Evolutionary conservation across 306 rosid species (phyloP), one percentile per base, ranked within the genome.

Genomic region (Pueraria montana): DNA sequence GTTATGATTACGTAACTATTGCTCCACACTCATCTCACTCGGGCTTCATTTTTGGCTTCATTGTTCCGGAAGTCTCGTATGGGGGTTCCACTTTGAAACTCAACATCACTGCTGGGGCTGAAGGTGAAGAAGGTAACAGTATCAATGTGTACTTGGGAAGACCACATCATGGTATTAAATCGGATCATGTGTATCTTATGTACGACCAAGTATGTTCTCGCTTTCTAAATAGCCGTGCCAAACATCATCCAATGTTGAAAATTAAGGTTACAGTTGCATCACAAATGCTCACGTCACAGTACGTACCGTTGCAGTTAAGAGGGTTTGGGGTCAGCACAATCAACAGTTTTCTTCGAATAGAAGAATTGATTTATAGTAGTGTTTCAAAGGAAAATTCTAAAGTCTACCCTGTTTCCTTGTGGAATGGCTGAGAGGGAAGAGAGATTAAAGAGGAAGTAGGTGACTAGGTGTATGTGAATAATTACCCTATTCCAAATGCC

Each of bases 291-390:
- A 43, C 24, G 45, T 43, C 50, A 3, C 8, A 14, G 11, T 18
- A 18, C 2, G 24, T 27, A 4, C 12, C 17, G 3, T 14, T 43
- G 64, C 3, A 4, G 63, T 80, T 80, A 9, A 71, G 17, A 80
- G 84, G 84, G 26, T 27, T 80, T 18, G 78, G 78, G 8, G 17
- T 80, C 50, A 42, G 21, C 34, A 76, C 63, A 18, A 26, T 71
- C 63, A 45, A 27, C 62, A 27, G 4, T 1, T 14, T 71, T 38
- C 11, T n/a, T 58, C 68, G n/a, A 27, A 42, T 26, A 4, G 32
- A 43, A 18, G 23, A 68, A n/a, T 3, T 56, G 48, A 11, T 0
- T n/a, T n/a, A n/a, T n/a, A n/a, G n/a, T n/a, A n/a, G n/a, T n/a
- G n/a, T n/a, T 55, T 6, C 30, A 52, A 52, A 7, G 11, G 24